Conservation (phyloP, 495 filamentous ascomycete species). For the Aspergillus indologenus region DNA sequence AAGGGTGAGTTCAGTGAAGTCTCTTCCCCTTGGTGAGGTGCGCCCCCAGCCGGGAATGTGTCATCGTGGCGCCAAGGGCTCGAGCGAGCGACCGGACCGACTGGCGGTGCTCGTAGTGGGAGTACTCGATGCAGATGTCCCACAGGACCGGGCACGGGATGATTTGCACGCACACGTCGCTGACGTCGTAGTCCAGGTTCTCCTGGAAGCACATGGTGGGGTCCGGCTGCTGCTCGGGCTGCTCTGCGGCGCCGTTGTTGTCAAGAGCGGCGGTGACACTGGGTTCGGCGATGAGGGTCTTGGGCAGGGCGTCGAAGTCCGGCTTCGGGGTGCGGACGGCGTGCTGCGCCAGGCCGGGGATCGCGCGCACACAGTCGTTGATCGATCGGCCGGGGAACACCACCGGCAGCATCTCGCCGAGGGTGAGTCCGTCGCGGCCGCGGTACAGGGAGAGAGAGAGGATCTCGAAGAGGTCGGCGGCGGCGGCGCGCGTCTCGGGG, state of each 20-base stretch:
- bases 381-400: constrained; percentile 26
- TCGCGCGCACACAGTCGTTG: constrained; percentile 31
- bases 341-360: constrained; percentile 32
- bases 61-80: constrained; percentile 35
- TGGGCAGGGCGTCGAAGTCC: constrained; percentile 23
- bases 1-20: constrained; percentile 12
- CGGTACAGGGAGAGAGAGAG: constrained; percentile 22
- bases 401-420: constrained; percentile 24
- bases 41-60: too few species aligned
- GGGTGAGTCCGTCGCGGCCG: constrained; percentile 19
- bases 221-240: too few species aligned
- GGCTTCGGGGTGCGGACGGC: constrained; percentile 32
- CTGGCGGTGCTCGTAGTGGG: constrained; percentile 17
- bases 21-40: background rate
- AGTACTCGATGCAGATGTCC: constrained; percentile 35
- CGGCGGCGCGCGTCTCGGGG: constrained; percentile 1
- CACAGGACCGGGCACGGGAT: constrained; percentile 24
- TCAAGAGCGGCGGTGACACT: too few species aligned
- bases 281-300: constrained; percentile 17
- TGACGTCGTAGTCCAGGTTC: constrained; percentile 39
- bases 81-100: constrained; percentile 27
- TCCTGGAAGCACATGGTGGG: constrained; percentile 29
- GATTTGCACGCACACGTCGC: constrained; percentile 23
- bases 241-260: too few species aligned
- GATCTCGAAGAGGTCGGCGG: constrained; percentile 25